These are phyloP conservation scores for Fusarium verrucosum DNA, from an alignment of 2,329 filamentous ascomycete genomes.

Conservation along the genomic window DNA sequence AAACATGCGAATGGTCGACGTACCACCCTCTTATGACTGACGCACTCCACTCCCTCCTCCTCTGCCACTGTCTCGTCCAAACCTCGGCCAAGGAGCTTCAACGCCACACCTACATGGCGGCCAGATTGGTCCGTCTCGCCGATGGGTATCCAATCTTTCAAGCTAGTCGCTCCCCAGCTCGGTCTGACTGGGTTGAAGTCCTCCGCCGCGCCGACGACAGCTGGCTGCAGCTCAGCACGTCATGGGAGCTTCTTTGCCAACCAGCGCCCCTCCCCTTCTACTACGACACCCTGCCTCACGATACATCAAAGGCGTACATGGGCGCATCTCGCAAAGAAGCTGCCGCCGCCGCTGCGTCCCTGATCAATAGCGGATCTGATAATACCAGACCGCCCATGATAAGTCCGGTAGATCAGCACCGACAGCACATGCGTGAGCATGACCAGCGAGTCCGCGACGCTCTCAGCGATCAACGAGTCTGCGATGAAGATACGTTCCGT, in stretches of 20 bases:
- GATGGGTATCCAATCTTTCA: conserved; percentile 87
- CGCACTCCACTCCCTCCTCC: conserved; percentile 78
- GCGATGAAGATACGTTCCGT: conserved; percentile 72
- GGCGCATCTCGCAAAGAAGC: conserved; percentile 9
- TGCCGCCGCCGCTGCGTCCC: conserved; percentile 38
- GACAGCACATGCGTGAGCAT: conserved; percentile 68
- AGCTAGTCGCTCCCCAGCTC: conserved; percentile 73
- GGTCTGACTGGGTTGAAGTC: conserved; percentile 83
- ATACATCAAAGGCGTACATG: neutral
- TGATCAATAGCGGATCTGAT: conserved; percentile 32
- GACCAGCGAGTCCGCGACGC: conserved; percentile 74
- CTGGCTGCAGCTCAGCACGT: conserved; percentile 71
- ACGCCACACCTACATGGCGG: conserved; percentile 83
- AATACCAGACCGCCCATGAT: conserved; percentile 41
- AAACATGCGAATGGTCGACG: conserved; percentile 57
- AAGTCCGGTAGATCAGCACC: conserved; percentile 60
- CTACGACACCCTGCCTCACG: conserved; percentile 15
- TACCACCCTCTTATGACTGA: conserved; percentile 85
- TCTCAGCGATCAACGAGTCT: conserved; percentile 72
- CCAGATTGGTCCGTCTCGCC: conserved; percentile 75
- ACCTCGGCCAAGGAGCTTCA: conserved; percentile 80
- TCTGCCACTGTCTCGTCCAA: conserved; percentile 82
- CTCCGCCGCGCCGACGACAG: conserved; percentile 71
- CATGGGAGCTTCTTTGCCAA: conserved; percentile 77
- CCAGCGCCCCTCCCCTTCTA: conserved; percentile 62